Evolutionary conservation across 352 stramenopile genomes (phyloP), one percentile per base, ranked within the genome.

Genomic region (Globisporangium canariense): DNA sequence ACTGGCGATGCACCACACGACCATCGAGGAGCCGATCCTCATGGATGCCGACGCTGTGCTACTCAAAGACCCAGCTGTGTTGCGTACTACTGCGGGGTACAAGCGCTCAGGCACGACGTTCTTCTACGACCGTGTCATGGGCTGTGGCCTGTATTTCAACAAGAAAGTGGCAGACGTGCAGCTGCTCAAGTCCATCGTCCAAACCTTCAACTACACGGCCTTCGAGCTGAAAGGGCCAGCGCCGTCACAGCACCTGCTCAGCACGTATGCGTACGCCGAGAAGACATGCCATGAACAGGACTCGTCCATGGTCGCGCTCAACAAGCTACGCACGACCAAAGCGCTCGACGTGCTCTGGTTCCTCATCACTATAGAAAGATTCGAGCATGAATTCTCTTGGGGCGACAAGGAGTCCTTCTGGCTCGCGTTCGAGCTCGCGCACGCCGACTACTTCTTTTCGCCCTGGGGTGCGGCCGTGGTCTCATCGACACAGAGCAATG

Each of bases 41-140:
- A 36, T 89, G 36, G 80, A 89, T 41, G 64, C 80, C 0, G 80
- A 86, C 54, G 76, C 77, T 20, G 73, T 89, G 41, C 70, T 81
- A n/a, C 62, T 86, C 58, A 61, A 56, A 3, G 69, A 89, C 47
- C 80, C 80, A 2, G 73, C 78, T 0, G 59, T 73, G 11, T 52
- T 89, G 10, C 76, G 79, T 2, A 61, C 43, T 0, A 78, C 73
- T 0, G 46, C 67, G 0, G 79, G 77, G 6, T 89, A 89, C 47
- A 54, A 61, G 16, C 49, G 64, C 25, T 84, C 73, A 0, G 78
- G 80, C 18, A 85, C 80, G 16, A 83, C 69, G 16, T 89, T 89
- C 66, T 89, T 88, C 70, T 85, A 83, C 59, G 79, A 88, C 51
- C 79, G 79, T n/a, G 75, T 88, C 85, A 71, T 88, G 25, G 67